These are phyloP conservation scores for Eucalyptus caleyi DNA, from an alignment of 345 rosid species.

Conservation along the genomic window DNA sequence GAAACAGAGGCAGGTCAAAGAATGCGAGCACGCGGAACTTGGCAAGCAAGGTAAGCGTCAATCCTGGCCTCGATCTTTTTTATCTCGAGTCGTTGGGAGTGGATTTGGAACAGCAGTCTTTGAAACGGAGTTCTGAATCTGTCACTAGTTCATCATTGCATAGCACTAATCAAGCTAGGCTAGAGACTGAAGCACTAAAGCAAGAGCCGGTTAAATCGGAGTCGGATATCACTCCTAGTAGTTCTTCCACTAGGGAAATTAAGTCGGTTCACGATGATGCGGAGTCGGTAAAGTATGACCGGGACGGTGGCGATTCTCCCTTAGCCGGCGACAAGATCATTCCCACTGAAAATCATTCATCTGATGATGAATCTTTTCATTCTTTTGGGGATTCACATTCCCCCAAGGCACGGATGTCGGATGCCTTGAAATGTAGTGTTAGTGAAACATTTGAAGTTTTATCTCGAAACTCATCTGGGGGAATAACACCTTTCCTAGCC, in stretches of 20 bases:
- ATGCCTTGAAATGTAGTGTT: constrained; percentile 47
- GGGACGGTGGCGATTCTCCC: constrained; percentile 20
- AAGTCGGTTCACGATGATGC: constrained; percentile 36
- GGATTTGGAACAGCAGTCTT: constrained; percentile 55
- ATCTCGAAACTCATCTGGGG: constrained; percentile 1
- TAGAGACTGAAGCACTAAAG: constrained; percentile 10
- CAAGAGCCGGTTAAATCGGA: constrained; percentile 16
- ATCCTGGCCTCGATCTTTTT: constrained; percentile 59
- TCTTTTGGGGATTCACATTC: constrained; percentile 51
- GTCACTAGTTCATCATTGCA: background rate
- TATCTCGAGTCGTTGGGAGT: constrained; percentile 49
- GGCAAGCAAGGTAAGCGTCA: constrained; percentile 47
- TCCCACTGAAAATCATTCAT: constrained; percentile 27
- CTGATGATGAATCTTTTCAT: constrained; percentile 86
- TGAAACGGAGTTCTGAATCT: constrained; percentile 5
- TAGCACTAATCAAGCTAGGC: background rate
- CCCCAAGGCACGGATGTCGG: constrained; percentile 36
- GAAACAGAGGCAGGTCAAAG: constrained; percentile 21
- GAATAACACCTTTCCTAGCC: constrained; percentile 1
- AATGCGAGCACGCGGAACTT: constrained; percentile 15
- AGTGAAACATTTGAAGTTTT: constrained; percentile 16
- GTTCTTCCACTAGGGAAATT: constrained; percentile 65
- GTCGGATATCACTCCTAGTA: constrained; percentile 27
- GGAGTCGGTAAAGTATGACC: constrained; percentile 16
- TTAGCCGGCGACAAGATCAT: constrained; percentile 9